A percentile compares a stretch with the other conserved stretches of the same genome.
These are phyloP conservation scores for Eutrema japonicum DNA, from an alignment of 345 rosid genomes.

Conservation along the genomic window DNA sequence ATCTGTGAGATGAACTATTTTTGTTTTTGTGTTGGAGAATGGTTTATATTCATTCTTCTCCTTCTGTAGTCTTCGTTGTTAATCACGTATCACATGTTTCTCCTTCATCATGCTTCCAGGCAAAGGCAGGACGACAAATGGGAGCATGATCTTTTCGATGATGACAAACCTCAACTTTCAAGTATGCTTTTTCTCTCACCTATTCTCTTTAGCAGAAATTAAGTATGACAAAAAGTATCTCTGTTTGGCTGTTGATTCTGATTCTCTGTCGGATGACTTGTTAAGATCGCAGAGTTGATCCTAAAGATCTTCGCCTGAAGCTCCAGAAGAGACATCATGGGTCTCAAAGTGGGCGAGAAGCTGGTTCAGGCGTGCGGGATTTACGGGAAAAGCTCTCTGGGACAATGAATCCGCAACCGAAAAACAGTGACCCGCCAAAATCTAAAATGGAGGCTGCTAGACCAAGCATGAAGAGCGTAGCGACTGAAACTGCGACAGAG, in stretches of 20 bases:
- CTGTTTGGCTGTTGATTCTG: slow-evolving; percentile 54
- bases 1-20: slow-evolving; percentile 14
- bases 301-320: slow-evolving; percentile 88
- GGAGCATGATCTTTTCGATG: slow-evolving; percentile 91
- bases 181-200: slow-evolving; percentile 61
- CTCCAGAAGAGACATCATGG: slow-evolving; percentile 73
- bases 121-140: slow-evolving; percentile 96
- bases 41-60: slow-evolving; percentile 6
- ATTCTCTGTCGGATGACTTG: slow-evolving; percentile 53
- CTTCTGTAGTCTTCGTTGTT: slow-evolving; percentile 17
- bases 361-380: slow-evolving; percentile 64
- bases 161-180: slow-evolving; percentile 59
- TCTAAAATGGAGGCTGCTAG: slow-evolving; percentile 56
- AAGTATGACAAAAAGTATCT: slow-evolving; percentile 43
- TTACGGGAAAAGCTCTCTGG: slow-evolving; percentile 94
- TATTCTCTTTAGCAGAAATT: slow-evolving; percentile 28
- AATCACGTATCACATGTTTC: slow-evolving; percentile 1
- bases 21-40: slow-evolving; percentile 4
- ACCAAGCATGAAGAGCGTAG: slow-evolving; percentile 63
- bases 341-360: slow-evolving; percentile 59
- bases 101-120: slow-evolving; percentile 55
- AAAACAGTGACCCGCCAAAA: slow-evolving; percentile 62
- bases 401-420: slow-evolving; percentile 59
- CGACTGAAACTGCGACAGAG: slow-evolving; percentile 63
- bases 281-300: slow-evolving; percentile 69